Evolutionary conservation across 2,329 filamentous ascomycete genomes (phyloP).

Genomic region (Thermothelomyces thermophilus): DNA sequence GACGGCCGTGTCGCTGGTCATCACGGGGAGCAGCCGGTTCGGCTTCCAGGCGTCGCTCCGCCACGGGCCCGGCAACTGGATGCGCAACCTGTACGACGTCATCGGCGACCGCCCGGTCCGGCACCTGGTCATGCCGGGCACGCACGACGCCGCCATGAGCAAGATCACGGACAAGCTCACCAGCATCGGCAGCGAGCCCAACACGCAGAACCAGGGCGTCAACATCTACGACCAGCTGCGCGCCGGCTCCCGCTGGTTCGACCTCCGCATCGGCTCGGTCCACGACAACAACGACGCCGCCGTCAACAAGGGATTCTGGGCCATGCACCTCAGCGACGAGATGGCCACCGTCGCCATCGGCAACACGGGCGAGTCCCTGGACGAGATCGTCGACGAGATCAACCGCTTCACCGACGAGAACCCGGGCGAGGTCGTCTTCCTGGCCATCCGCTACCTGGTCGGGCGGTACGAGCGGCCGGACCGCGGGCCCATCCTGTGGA

Average conservation of each 20-base stretch:
- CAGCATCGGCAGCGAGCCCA: slow-evolving; percentile 33
- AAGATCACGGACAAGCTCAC: slow-evolving; percentile 31
- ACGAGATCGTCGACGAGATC: slow-evolving; percentile 37
- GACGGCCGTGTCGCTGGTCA: slow-evolving; percentile 30
- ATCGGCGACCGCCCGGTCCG: slow-evolving; percentile 36
- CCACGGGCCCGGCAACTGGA: slow-evolving; percentile 28
- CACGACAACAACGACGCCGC: slow-evolving; percentile 24
- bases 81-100: slow-evolving; percentile 29
- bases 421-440: slow-evolving; percentile 39
- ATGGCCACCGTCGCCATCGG: slow-evolving; percentile 34
- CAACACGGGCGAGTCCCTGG: slow-evolving; percentile 39
- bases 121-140: slow-evolving; percentile 42
- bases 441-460: slow-evolving; percentile 38
- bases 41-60: slow-evolving; percentile 30
- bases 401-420: slow-evolving; percentile 40
- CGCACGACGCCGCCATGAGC: slow-evolving; percentile 45
- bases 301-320: slow-evolving; percentile 32
- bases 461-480: slow-evolving; percentile 32
- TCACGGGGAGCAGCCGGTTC: slow-evolving; percentile 31
- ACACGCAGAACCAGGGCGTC: slow-evolving; percentile 41
- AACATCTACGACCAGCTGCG: slow-evolving; percentile 40
- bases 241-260: slow-evolving; percentile 41
- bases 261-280: slow-evolving; percentile 38
- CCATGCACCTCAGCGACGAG: slow-evolving; percentile 24
- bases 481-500: slow-evolving; percentile 31